A percentile compares a stretch with the other conserved stretches of the same genome.
These are phyloP conservation scores for Penicillium fuscoglaucum DNA, from an alignment of 2,329 filamentous ascomycete species.

Conservation along the genomic window DNA sequence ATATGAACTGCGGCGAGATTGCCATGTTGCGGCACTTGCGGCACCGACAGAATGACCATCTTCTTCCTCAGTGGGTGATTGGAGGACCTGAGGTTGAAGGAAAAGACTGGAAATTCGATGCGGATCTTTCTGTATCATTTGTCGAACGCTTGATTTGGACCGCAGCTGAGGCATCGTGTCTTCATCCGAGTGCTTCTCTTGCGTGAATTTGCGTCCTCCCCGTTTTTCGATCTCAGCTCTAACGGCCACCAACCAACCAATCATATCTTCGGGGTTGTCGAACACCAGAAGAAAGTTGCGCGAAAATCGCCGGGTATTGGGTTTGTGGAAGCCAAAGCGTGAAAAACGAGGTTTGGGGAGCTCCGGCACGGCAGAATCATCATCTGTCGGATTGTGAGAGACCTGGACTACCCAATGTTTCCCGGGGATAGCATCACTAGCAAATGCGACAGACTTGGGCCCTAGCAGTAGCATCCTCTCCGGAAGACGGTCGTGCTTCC, in stretches of 20 bases:
- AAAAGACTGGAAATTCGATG: slow-evolving; percentile 36
- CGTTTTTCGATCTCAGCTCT: slow-evolving; percentile 48
- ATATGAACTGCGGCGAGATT: slow-evolving; percentile 32
- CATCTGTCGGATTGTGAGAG: slow-evolving; percentile 40
- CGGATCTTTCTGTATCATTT: slow-evolving; percentile 38
- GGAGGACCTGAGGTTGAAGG: slow-evolving; percentile 30
- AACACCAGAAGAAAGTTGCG: slow-evolving; percentile 48
- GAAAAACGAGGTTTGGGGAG: slow-evolving; percentile 40
- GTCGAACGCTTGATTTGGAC: slow-evolving; percentile 31
- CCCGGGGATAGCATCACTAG: slow-evolving; percentile 51
- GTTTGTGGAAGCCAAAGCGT: slow-evolving; percentile 42
- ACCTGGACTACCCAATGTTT: slow-evolving; percentile 52
- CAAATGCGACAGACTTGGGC: slow-evolving; percentile 50
- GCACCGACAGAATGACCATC: slow-evolving; percentile 22
- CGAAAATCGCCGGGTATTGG: slow-evolving; percentile 36
- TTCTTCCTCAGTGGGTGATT: slow-evolving; percentile 29
- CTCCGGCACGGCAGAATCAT: slow-evolving; percentile 28
- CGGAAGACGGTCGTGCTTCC: slow-evolving; percentile 47
- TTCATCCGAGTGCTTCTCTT: slow-evolving; percentile 38
- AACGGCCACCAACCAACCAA: slow-evolving; percentile 47
- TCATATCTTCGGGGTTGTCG: slow-evolving; percentile 46
- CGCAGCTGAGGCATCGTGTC: slow-evolving; percentile 30
- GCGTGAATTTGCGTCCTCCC: slow-evolving; percentile 47
- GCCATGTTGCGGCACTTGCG: slow-evolving; percentile 22
- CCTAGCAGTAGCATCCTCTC: slow-evolving; percentile 51